Base-by-base conservation (phyloP, 148 eudicot genomes). In the Cornus suecica region DNA sequence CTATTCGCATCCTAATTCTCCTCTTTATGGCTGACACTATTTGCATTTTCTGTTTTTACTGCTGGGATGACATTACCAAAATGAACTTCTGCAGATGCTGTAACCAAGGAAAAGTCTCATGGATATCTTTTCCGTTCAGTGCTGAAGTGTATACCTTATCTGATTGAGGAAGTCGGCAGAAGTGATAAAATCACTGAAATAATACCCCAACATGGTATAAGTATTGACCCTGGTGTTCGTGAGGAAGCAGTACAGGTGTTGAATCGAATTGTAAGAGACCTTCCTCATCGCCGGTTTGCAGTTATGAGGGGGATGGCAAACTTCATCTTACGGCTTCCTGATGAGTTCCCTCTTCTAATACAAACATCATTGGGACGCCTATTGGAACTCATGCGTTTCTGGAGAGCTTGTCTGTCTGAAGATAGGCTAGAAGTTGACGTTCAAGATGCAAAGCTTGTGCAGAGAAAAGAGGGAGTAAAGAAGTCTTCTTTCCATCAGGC, bases 271-370 rank as follows among this genome's bases (percentile, higher is more conserved):
- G 97, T 95, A 27, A 86, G 92, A 78, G 91, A 89, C 73, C 92
- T 92, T 74, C 99, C 99, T 31, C 97, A 95, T 74, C 99, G 98
- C 63, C 97, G 99, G 73, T 93, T 95, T 93, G 94, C 99, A 27
- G 99, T 93, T 80, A 91, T 93, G 97, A 91, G 88, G 84, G 99
- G 99, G 74, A 95, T 95, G 98, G 87, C 99, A 31, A 95, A 91
- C 79, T 95, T 95, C 82, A 91, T 93, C 69, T 76, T 90, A 68
- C 92, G 94, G 34, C 97, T 95, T 79, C 99, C 99, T 41, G 99
- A 95, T 80, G 99, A 93, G 77, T 95, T 87, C 74, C 99, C 99
- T 68, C 99, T 95, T 86, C 94, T 95, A 28, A 95, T 95, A 84
- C 99, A 95, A 80, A 95, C 98, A 73, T 93, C 97, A 77, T 71